Conservation (phyloP, 495 filamentous ascomycete species). For the Penicillium salamii region DNA sequence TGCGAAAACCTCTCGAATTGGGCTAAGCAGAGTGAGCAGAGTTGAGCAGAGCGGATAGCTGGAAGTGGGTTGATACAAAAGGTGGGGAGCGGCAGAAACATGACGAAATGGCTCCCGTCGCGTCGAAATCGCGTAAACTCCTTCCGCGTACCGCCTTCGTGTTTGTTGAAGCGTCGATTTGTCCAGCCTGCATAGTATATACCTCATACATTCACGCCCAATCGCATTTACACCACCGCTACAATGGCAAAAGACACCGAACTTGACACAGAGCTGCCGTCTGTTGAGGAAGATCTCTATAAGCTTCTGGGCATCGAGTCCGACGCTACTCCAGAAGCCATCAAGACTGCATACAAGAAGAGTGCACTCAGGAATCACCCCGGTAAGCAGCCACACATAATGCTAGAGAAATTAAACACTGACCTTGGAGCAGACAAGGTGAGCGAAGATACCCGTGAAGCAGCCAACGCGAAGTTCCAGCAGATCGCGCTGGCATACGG, state of each 20-base stretch:
- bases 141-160: neutral
- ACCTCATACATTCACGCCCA: no score
- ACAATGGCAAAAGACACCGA: conserved; percentile 20
- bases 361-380: conserved; percentile 86
- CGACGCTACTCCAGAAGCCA: conserved; percentile 69
- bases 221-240: no score
- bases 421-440: conserved; percentile 62
- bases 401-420: neutral
- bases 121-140: conserved; percentile 23
- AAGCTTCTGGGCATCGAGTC: conserved; percentile 73
- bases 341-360: conserved; percentile 96
- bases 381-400: conserved; percentile 53
- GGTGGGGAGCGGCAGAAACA: conserved; percentile 23
- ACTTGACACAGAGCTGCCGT: conserved; percentile 34
- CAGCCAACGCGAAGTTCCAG: conserved; percentile 80
- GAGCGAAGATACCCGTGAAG: conserved; percentile 54
- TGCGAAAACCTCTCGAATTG: no score
- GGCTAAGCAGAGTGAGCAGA: neutral
- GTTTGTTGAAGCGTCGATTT: neutral
- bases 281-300: conserved; percentile 75
- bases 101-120: conserved; percentile 21
- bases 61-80: conserved; percentile 5
- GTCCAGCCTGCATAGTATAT: neutral
- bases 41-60: no score
- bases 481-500: conserved; percentile 90